phyloP scores from a whole-genome alignment of 371 early-diverging fungal species.

The Mucor velutinosus region DNA sequence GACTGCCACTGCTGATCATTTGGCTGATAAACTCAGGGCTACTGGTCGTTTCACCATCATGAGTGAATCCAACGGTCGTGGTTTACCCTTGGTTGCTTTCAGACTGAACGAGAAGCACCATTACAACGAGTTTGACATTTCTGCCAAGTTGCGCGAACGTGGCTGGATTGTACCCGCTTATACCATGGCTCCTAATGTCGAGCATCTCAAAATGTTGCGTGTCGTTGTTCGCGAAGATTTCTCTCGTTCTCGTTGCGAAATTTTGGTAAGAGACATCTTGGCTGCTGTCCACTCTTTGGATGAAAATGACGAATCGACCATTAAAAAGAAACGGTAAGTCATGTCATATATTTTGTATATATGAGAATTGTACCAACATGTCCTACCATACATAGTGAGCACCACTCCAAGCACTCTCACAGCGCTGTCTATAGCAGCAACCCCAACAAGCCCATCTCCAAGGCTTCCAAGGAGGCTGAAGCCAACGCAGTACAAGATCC shows the following conservation, averaged over 20 bases:
- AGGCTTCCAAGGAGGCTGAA: neutral
- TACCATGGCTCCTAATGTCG: conserved; percentile 48
- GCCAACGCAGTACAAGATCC: neutral
- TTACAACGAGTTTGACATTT: conserved; percentile 54
- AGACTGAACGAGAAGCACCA: conserved; percentile 37
- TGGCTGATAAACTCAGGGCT: conserved; percentile 52
- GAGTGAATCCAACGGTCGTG: conserved; percentile 45
- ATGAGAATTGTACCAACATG: no score
- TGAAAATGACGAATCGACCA: conserved; percentile 26
- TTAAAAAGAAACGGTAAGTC: conserved; percentile 17
- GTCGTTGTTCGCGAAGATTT: conserved; percentile 62
- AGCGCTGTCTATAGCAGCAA: conserved; percentile 21
- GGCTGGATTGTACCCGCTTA: conserved; percentile 71
- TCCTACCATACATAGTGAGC: conserved; percentile 23
- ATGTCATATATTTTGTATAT: no score
- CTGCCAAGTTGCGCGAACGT: conserved; percentile 51
- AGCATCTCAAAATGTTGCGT: conserved; percentile 53
- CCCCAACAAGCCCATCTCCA: conserved; percentile 9
- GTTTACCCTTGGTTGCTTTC: conserved; percentile 73
- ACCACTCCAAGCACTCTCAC: conserved; percentile 28
- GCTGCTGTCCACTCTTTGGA: conserved; percentile 41
- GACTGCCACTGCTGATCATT: conserved; percentile 50
- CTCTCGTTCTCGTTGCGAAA: conserved; percentile 47
- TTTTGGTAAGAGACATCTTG: conserved; percentile 39
- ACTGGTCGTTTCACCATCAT: conserved; percentile 65